Base-by-base conservation (phyloP, 768 basidiomycete species). In the Tulasnella sp. region DNA sequence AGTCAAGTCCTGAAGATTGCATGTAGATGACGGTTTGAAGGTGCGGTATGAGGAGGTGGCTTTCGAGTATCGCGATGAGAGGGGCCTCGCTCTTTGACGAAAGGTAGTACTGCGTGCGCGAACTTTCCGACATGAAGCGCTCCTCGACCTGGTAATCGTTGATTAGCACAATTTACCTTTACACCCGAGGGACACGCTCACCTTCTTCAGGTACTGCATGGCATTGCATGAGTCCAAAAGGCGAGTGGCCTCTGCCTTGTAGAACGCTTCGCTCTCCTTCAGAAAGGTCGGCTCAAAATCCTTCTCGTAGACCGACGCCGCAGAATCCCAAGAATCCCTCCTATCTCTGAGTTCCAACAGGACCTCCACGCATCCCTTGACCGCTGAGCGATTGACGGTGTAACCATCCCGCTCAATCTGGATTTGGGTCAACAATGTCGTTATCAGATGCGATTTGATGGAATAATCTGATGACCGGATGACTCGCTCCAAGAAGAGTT, bases 321-420 rank as follows among this genome's bases (percentile, higher is more conserved):
- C 86, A 50, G 74, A 84, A 54, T 79, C 83, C 5, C 74, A 82
- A 81, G 76, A 87, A 89, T 87, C 87, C 31, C 86, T 86, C 24
- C 88, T 88, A 44, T 89, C 88, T 14, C 89, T 86, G 41, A 99
- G 89, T 80, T 92, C 89, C 54, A 94, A 86, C 72, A 98, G 90
- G 72, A 98, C 92, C 60, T 96, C 94, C 31, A 97, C 92, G 82
- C 94, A 96, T 82, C 93, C 94, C 84, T 95, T 94, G 76, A 98
- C 91, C 3, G 94, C 92, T 1, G 96, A 95, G n/a, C 94, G 93
- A 84, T 95, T 95, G 84, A 99, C 96, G 72, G 90, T 90, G 84
- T 93, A 94, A 37, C 96, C 96, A 82, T 97, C 93, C 22, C 98
- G 93, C 84, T 99, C 98, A 77, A 95, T 91, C 81, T 92, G 94